Evolutionary conservation across 2,329 filamentous ascomycete species (phyloP), one percentile per base, ranked within the genome.

Genomic region (Ophiostoma perfectum): DNA sequence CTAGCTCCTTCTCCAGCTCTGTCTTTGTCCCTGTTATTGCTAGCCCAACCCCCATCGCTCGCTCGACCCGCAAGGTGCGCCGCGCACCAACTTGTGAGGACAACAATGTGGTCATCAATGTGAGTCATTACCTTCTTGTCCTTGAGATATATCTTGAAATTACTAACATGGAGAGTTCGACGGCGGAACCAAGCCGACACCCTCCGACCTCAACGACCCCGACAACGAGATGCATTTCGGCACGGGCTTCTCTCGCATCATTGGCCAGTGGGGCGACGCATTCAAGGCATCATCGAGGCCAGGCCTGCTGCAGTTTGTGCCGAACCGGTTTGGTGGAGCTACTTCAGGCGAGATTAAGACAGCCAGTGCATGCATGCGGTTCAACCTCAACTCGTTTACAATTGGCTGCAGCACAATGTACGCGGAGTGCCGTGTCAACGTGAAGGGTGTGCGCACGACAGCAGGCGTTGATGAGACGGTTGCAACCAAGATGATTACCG

Each of bases 331-430:
- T 5, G 73, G 73, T 11, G 52, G 72, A 11, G 74, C 73, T 4
- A 74, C 58, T 14, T n/a, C 58, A 9, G 58, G 58, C 36, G 7
- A 76, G 58, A 72, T 76, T 36, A 74, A 75, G 5, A 52, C 75
- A 2, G 60, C 18, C 73, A 69, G 3, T 47, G 7, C 69, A 1
- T 77, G 75, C 67, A 74, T 75, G 65, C 78, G 76, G 9, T 81
- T 81, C 66, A 71, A 74, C 65, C 78, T 81, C 67, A 73, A 77
- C 45, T 73, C 78, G 67, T 68, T 78, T 72, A 70, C 74, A n/a
- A 68, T 81, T 39, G 80, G 80, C 2, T 81, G 80, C 70, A 74
- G 78, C 65, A 78, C 78, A 1, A 72, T 42, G 1, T 73, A 73
- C 1, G 70, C 72, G 1, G 68, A 72, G 7, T 81, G 80, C 67